Evolutionary conservation across 2,329 filamentous ascomycete genomes (phyloP).

Genomic region (Alternaria gaisen): DNA sequence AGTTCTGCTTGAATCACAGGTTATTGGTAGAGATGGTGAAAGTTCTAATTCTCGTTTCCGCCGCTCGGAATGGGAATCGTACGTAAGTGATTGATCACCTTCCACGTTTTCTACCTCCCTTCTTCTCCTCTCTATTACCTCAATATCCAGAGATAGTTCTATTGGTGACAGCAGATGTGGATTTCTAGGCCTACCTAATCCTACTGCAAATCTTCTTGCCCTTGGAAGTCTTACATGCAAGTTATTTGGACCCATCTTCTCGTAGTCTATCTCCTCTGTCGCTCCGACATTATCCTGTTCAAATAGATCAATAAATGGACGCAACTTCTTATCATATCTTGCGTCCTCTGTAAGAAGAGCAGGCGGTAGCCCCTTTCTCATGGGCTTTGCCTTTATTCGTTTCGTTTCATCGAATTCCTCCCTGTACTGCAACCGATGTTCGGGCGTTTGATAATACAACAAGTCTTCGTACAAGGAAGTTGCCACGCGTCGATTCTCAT

Average conservation of each 20-base stretch:
- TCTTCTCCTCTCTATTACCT: neutral
- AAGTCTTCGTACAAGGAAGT: neutral
- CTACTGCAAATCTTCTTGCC: neutral
- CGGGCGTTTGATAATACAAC: neutral
- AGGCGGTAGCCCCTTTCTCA: neutral
- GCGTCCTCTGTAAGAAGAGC: neutral
- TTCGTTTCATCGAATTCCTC: neutral
- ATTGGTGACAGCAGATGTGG: neutral
- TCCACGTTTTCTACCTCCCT: neutral
- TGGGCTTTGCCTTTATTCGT: too few species aligned
- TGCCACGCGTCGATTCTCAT: neutral
- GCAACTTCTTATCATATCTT: neutral
- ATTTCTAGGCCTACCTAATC: neutral
- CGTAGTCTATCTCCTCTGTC: neutral
- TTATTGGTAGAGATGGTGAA: neutral
- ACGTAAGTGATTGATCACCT: accelerated
- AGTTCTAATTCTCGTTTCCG: neutral
- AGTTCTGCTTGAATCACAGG: neutral
- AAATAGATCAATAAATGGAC: neutral
- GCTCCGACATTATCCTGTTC: neutral
- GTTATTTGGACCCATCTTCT: neutral
- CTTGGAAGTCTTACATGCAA: neutral
- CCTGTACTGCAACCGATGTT: neutral
- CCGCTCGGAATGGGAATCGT: neutral
- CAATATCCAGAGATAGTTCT: neutral